These are phyloP conservation scores for Samsoniella hepiali DNA, from an alignment of 2,329 filamentous ascomycete species.

Conservation along the genomic window DNA sequence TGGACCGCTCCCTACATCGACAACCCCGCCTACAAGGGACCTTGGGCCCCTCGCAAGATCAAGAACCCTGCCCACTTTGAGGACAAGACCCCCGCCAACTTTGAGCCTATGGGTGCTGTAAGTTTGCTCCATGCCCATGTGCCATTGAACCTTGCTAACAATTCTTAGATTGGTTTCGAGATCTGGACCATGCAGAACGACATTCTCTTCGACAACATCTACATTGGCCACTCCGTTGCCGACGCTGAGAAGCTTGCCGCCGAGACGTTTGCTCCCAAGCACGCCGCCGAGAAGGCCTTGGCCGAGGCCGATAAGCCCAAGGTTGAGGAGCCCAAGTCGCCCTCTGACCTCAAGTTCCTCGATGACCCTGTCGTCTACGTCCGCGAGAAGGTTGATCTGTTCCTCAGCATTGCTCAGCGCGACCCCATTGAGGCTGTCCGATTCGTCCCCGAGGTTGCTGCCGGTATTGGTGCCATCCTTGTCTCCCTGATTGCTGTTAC, in stretches of 20 bases:
- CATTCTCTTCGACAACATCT: conserved; percentile 99
- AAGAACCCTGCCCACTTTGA: conserved; percentile 94
- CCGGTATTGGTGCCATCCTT: conserved; percentile 67
- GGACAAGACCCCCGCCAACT: conserved; percentile 94
- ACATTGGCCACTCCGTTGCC: conserved; percentile 94
- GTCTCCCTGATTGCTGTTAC: conserved; percentile 70
- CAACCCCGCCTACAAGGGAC: conserved; percentile 97
- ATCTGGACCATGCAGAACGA: conserved; percentile 99
- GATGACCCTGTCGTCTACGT: conserved; percentile 86
- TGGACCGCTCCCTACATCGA: conserved; percentile 91
- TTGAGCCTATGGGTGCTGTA: conserved; percentile 96
- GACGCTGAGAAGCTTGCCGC: conserved; percentile 86
- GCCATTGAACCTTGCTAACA: conserved; percentile 22
- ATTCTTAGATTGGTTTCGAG: conserved; percentile 82
- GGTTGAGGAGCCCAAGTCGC: conserved; percentile 60
- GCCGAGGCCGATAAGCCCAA: conserved; percentile 80
- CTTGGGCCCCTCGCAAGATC: conserved; percentile 94
- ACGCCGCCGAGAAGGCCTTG: conserved; percentile 73
- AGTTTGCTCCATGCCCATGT: conserved; percentile 40
- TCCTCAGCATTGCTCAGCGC: conserved; percentile 76
- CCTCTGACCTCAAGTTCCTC: conserved; percentile 77
- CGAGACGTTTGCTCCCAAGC: conserved; percentile 89
- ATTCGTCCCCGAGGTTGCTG: conserved; percentile 88
- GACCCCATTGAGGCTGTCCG: conserved; percentile 82
- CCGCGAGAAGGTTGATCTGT: conserved; percentile 90